Evolutionary conservation across 495 filamentous ascomycete species (phyloP).

Genomic region (Penicillium desertorum): DNA sequence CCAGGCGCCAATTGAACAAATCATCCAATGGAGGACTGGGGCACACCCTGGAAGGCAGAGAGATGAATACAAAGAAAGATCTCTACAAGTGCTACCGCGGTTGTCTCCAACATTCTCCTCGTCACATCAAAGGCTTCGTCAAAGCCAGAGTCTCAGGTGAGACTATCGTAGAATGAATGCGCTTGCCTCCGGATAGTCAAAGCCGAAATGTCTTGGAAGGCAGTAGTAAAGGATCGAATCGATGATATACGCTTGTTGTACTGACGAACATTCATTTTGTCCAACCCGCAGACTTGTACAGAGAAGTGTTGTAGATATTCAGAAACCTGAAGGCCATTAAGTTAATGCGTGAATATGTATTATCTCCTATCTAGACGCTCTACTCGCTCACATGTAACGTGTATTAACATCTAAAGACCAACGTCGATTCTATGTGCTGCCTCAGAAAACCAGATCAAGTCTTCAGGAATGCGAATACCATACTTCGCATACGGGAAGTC

Average conservation of each 20-base stretch:
- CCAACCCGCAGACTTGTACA: neutral
- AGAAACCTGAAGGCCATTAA: neutral
- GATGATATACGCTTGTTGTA: neutral
- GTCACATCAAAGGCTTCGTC: neutral
- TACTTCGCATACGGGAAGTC: slow-evolving; percentile 73
- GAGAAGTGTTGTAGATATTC: neutral
- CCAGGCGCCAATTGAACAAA: neutral
- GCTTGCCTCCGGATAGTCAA: neutral
- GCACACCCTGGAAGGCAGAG: neutral
- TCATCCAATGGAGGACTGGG: neutral
- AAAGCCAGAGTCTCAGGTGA: neutral
- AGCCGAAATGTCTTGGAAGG: neutral
- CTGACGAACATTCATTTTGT: neutral
- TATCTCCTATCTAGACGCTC: neutral
- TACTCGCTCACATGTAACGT: neutral
- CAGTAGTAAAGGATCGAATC: neutral
- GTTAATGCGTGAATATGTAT: neutral
- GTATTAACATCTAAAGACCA: neutral
- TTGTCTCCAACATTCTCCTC: neutral
- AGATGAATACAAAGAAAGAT: neutral
- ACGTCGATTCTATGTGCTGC: neutral
- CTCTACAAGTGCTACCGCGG: neutral
- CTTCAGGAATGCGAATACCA: slow-evolving; percentile 51
- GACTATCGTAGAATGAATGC: neutral
- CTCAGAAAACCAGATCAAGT: neutral